Base-by-base conservation (phyloP, 192 early-diverging fungal genomes). In the Glomus cerebriforme region DNA sequence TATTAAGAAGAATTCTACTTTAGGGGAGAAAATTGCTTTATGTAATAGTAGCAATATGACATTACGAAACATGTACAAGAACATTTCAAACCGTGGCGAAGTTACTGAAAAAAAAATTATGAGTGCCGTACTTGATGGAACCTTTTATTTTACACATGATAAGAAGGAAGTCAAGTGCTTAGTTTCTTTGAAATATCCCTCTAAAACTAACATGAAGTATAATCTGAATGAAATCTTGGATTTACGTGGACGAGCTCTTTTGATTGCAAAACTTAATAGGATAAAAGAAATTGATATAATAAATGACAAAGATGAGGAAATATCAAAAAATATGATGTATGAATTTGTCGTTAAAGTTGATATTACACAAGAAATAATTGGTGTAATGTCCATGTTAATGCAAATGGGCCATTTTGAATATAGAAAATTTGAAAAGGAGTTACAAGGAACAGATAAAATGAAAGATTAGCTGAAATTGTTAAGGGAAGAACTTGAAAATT, bases 261-360 rank as follows among this genome's bases (percentile, higher is more conserved):
- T 80, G 49, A 74, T 80, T 39, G 62, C 67, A 13, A 76, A 80
- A 34, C 59, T 59, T 17, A 31, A 29, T 29, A 64, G 3, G 27
- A 66, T 7, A 37, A 39, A n/a, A 22, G 19, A n/a, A 1, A 15
- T 6, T 19, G 24, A 7, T 31, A 26, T 62, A n/a, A 17, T 35
- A 22, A 27, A 10, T 26, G 47, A 63, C 6, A 27, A 37, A 2
- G 22, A 43, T 7, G 45, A 54, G 24, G 63, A 54, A 29, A 49
- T 37, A 5, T 26, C n/a, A 7, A 45, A 60, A 8, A 22, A 58
- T 24, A 37, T 76, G 17, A 69, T 68, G 29, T 34, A 49, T 26
- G 34, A 65, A 58, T 80, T 80, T 77, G 73, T 80, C 26, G 32
- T 2, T 32, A 73, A 80, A 32, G 79, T 80, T 43, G 79, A 80